phyloP scores from a whole-genome alignment of 305 asterid genomes.

The Fraxinus nigra region DNA sequence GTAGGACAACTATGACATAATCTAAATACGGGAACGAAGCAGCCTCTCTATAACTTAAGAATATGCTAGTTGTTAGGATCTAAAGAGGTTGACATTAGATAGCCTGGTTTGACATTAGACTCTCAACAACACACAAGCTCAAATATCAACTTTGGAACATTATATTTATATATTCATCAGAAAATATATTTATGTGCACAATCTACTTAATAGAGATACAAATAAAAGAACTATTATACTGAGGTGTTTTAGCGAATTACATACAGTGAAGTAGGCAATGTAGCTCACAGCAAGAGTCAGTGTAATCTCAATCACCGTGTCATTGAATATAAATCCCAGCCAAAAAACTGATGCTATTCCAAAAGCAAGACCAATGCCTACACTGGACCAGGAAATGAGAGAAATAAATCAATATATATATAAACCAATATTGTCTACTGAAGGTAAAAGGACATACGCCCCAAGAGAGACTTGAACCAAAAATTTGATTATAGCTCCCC shows the following conservation, averaged over 20 bases:
- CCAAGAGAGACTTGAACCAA: slow-evolving; percentile 81
- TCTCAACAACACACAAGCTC: not conserved
- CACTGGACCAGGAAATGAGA: slow-evolving; percentile 49
- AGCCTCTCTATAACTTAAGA: not conserved
- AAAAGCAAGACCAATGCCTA: slow-evolving; percentile 82
- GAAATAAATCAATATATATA: slow-evolving; percentile 28
- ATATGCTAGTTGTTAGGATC: not conserved
- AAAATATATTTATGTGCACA: not conserved
- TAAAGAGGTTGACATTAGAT: not conserved
- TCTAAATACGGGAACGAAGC: not conserved
- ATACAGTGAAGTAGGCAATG: slow-evolving; percentile 84
- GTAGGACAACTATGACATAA: not conserved
- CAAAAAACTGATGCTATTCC: slow-evolving; percentile 85
- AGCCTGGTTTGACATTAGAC: not conserved
- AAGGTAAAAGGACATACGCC: slow-evolving; percentile 67
- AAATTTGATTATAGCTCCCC: slow-evolving; percentile 68
- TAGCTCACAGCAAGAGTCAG: slow-evolving; percentile 97
- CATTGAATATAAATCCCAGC: slow-evolving; percentile 98
- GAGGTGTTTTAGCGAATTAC: slow-evolving; percentile 30
- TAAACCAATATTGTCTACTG: slow-evolving; percentile 14
- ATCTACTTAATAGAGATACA: not conserved
- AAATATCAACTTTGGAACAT: not conserved
- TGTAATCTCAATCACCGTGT: slow-evolving; percentile 88
- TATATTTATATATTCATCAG: slow-evolving; percentile 6
- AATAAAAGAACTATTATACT: slow-evolving; percentile 7